These are phyloP conservation scores for Vicia faba DNA, from an alignment of 306 rosid species.

Conservation along the genomic window DNA sequence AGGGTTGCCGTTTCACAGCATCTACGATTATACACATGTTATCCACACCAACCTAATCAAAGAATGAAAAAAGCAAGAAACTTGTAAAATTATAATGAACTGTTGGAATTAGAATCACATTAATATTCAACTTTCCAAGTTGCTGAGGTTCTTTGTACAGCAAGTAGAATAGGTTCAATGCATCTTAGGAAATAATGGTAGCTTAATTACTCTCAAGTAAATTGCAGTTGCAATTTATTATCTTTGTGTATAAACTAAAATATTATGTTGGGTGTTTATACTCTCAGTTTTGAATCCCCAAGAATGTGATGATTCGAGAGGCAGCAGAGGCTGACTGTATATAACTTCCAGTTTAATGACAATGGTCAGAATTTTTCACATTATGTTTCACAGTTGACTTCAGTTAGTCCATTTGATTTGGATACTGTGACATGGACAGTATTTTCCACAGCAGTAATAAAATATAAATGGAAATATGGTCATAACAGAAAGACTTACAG, in stretches of 20 bases:
- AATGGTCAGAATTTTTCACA: too few species aligned
- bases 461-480: conserved; percentile 14
- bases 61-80: conserved; percentile 29
- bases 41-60: conserved; percentile 92
- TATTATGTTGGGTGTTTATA: neutral
- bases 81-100: neutral
- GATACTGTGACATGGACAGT: conserved; percentile 3
- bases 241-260: neutral
- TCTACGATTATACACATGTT: conserved; percentile 97
- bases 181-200: conserved; percentile 5
- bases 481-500: conserved; percentile 64
- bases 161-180: neutral
- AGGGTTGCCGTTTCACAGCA: conserved; percentile 84
- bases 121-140: neutral
- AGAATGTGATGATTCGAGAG: conserved; percentile 1
- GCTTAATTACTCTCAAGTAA: conserved; percentile 1
- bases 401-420: neutral
- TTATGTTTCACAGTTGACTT: too few species aligned
- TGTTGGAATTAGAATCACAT: neutral
- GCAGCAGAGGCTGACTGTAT: conserved; percentile 6
- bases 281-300: neutral
- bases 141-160: neutral
- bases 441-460: conserved; percentile 16
- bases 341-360: conserved; percentile 24
- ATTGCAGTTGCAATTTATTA: neutral